Percentiles rank a stretch among this genome's conserved stretches.
Evolutionary conservation across 1,284 basidiomycete species (phyloP).

Genomic region (Trametes sp.): DNA sequence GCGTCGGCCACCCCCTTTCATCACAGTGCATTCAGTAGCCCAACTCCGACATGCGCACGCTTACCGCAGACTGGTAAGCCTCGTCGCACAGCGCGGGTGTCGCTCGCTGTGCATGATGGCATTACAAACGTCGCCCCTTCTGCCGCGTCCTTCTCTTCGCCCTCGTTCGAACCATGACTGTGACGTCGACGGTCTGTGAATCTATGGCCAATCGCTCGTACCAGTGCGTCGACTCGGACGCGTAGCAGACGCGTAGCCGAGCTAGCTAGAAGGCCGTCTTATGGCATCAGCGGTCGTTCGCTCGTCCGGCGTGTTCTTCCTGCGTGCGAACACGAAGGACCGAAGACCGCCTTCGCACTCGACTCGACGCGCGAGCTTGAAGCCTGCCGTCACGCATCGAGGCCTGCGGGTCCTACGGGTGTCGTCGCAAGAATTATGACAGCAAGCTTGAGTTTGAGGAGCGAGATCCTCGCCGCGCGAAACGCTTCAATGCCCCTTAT

Average conservation of each 20-base stretch:
- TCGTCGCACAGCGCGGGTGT: no score
- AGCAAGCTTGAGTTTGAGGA: no score
- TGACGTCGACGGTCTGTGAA: constrained; percentile 1
- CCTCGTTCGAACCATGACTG: neutral
- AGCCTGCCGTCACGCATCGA: neutral
- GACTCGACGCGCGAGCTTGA: no score
- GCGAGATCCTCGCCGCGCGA: no score
- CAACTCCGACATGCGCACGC: neutral
- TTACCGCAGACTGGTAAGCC: neutral
- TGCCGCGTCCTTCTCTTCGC: no score
- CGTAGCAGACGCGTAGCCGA: no score
- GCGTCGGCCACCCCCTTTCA: neutral
- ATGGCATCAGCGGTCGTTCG: neutral
- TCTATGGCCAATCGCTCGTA: neutral
- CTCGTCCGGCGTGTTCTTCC: neutral
- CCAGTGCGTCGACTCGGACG: neutral
- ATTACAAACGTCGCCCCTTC: no score
- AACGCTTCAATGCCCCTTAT: no score
- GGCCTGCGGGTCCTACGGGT: no score
- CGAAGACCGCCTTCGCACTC: neutral
- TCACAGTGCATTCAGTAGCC: neutral
- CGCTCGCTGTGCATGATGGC: no score
- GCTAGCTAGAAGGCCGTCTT: constrained; percentile 8
- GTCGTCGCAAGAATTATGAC: no score
- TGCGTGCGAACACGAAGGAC: constrained; percentile 1